Evolutionary conservation across 2,329 filamentous ascomycete species (phyloP).

Genomic region (Hypoxylon rubiginosum): DNA sequence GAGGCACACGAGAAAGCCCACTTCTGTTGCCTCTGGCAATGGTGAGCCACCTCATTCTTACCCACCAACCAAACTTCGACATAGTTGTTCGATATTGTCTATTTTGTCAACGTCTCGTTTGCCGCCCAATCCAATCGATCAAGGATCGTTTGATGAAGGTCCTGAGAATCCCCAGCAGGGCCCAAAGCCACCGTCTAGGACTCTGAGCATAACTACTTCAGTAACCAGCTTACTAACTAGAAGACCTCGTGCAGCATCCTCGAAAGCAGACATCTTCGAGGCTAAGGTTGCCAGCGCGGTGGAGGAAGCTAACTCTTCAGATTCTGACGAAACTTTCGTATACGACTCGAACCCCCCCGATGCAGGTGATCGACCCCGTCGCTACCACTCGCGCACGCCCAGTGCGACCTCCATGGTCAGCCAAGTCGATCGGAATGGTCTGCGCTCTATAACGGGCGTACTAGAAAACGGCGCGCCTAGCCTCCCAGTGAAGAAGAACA

Average conservation of each 20-base stretch:
- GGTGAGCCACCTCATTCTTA: constrained; percentile 67
- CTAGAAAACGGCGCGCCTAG: constrained; percentile 69
- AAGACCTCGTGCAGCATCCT: constrained; percentile 73
- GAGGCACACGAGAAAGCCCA: constrained; percentile 80
- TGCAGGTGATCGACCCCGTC: constrained; percentile 71
- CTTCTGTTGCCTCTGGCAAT: constrained; percentile 77
- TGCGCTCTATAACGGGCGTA: constrained; percentile 75
- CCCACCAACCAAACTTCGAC: constrained; percentile 54
- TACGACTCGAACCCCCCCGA: constrained; percentile 97
- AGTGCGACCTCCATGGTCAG: constrained; percentile 89
- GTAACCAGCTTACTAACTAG: constrained; percentile 62
- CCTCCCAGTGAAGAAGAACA: constrained; percentile 84
- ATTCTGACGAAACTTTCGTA: constrained; percentile 98
- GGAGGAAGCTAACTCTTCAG: constrained; percentile 94
- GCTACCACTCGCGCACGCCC: constrained; percentile 93
- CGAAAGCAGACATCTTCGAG: constrained; percentile 98
- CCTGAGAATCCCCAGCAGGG: constrained; percentile 41
- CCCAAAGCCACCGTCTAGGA: constrained; percentile 44
- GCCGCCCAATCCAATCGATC: constrained; percentile 53
- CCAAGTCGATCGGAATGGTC: constrained; percentile 71
- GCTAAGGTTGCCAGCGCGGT: constrained; percentile 96
- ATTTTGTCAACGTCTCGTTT: constrained; percentile 53
- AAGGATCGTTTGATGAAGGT: constrained; percentile 52
- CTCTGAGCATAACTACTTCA: constrained; percentile 54
- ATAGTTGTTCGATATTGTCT: constrained; percentile 58